Evolutionary conservation across 2,329 filamentous ascomycete species (phyloP), one percentile per base, ranked within the genome.

Genomic region (Dothidotthia symphoricarpi): DNA sequence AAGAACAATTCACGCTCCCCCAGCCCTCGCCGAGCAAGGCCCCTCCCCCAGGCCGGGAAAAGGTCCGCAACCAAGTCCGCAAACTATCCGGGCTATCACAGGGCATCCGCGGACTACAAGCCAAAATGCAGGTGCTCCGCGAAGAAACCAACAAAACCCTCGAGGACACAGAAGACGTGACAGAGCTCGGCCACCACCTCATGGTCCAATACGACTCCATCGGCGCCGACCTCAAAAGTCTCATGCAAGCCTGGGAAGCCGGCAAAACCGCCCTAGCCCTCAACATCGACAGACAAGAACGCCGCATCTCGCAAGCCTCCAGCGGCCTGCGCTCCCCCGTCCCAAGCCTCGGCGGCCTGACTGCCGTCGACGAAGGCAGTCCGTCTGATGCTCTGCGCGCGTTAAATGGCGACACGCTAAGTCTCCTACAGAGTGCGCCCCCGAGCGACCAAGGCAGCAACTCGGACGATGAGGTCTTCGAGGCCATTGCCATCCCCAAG

Each of bases 161-260:
- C 17, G 86, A 95, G 56, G 82, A 85, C 53, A 82, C 86, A 1
- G 70, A 73, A 25, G 80, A 87, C 45, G 64, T 74, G 4, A 80
- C 81, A 3, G 86, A 95, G 50, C 77, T 95, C 12, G 88, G 86
- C 0, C 78, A 83, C 1, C 83, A 82, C 46, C 75, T 97, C 26
- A 83, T 95, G 76, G 71, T 82, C 15, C 93, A 97, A 59, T 98
- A 97, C 66, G 93, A 98, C 39, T 91, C 89, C 4, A 94, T 98
- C 47, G 93, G 93, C 3, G 76, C 83, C 16, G 93, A 98, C 59
- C 75, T 98, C 29, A 85, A 85, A 62, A 69, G 67, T 29, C 59
- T 75, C 13, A 64, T 74, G 35, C 69, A 72, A 49, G 72, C 73
- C 2, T 75, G 73, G 72, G 73, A 75, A 45, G 51, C 65, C 35